phyloP scores from a whole-genome alignment of 2,329 filamentous ascomycete genomes.

The Colletotrichum sp. region DNA sequence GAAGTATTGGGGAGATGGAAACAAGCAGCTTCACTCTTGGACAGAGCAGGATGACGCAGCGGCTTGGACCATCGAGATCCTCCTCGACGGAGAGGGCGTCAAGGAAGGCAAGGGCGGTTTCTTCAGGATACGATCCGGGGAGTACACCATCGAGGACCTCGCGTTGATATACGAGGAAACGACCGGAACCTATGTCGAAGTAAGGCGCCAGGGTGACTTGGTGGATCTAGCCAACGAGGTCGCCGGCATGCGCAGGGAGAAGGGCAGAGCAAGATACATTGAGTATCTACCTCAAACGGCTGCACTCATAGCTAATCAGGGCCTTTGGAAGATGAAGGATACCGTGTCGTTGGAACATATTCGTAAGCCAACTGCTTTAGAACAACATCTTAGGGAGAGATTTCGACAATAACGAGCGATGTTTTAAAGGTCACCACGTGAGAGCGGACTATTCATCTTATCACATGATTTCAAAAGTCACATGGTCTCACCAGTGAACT shows the following conservation, averaged over 20 bases:
- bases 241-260: neutral
- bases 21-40: constrained; percentile 1
- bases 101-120: constrained; percentile 6
- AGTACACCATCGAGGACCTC: constrained; percentile 2
- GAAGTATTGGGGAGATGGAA: constrained; percentile 1
- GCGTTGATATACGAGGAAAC: neutral
- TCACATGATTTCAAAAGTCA: neutral
- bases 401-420: neutral
- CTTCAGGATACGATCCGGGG: constrained; percentile 8
- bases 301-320: neutral
- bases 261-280: neutral
- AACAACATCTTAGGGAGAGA: neutral
- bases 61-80: constrained; percentile 7
- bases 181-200: neutral
- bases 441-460: neutral
- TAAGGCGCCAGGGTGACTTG: neutral
- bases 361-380: neutral
- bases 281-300: constrained; percentile 1
- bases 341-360: neutral
- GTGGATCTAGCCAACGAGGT: neutral
- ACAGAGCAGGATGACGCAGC: neutral
- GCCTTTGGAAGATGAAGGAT: neutral
- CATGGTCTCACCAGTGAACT: neutral
- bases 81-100: constrained; percentile 9
- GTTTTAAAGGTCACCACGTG: neutral